These are phyloP conservation scores for Penicillium cataractarum DNA, from an alignment of 495 filamentous ascomycete species.

Conservation along the genomic window DNA sequence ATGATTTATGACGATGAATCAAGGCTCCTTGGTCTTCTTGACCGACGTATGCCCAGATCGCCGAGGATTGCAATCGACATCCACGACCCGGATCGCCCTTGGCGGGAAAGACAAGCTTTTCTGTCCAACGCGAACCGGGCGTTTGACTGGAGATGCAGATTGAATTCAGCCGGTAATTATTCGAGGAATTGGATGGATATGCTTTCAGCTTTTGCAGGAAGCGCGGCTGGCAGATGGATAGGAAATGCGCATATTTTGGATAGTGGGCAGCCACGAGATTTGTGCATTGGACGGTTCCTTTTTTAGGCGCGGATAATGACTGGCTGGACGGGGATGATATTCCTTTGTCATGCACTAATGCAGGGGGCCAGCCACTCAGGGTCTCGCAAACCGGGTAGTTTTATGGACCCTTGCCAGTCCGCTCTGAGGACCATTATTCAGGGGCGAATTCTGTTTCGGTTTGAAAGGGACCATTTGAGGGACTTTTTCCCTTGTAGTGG, in stretches of 20 bases:
- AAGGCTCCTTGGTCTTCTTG: constrained; percentile 6
- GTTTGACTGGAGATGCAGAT: neutral
- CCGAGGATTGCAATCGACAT: constrained; percentile 12
- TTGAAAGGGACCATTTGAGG: neutral
- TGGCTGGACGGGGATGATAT: neutral
- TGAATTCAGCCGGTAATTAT: neutral
- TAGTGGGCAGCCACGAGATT: neutral
- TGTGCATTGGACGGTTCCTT: neutral
- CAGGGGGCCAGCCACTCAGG: constrained; percentile 1
- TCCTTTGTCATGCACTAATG: neutral
- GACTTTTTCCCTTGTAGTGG: neutral
- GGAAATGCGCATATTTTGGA: neutral
- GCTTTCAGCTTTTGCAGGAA: neutral
- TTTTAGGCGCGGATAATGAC: neutral
- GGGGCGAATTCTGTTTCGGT: neutral
- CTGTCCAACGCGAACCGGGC: neutral
- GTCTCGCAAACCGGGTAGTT: neutral
- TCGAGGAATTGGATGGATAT: neutral
- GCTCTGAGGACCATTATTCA: neutral
- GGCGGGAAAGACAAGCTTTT: constrained; percentile 20
- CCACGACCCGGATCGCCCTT: constrained; percentile 16
- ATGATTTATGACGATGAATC: constrained; percentile 7
- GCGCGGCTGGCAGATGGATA: neutral
- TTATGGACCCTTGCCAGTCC: neutral
- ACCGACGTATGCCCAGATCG: constrained; percentile 5